These are phyloP conservation scores for Dichotomocladium elegans DNA, from an alignment of 371 early-diverging fungal genomes.

Conservation along the genomic window DNA sequence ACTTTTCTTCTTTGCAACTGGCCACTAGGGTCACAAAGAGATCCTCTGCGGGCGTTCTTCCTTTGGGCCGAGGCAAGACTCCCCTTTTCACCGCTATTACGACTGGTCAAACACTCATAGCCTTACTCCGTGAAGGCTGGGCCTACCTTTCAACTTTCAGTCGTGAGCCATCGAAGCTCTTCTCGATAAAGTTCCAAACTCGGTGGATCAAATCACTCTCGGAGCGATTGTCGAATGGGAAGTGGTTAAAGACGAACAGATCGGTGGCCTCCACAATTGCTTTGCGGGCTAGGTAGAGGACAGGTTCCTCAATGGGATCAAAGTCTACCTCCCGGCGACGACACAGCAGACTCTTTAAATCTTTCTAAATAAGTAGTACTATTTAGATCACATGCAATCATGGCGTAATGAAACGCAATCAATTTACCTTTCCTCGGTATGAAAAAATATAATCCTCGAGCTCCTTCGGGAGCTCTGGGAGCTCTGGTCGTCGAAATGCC, in stretches of 20 bases:
- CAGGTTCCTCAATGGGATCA: neutral
- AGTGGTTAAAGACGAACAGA: neutral
- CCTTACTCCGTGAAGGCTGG: neutral
- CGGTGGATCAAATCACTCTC: neutral
- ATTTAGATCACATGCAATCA: neutral
- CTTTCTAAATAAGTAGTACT: neutral
- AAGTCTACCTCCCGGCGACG: neutral
- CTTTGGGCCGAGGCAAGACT: too few relatives aligned
- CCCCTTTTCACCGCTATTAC: too few relatives aligned
- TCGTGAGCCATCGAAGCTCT: constrained; percentile 1
- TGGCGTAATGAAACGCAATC: neutral
- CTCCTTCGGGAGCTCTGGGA: neutral
- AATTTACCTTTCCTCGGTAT: neutral
- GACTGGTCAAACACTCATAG: too few relatives aligned
- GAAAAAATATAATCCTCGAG: neutral
- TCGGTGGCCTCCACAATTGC: neutral
- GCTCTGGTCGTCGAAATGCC: neutral
- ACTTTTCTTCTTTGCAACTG: too few relatives aligned
- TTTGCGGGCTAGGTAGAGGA: neutral
- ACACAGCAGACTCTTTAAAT: neutral
- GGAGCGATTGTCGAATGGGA: neutral
- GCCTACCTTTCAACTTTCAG: neutral
- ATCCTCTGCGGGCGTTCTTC: too few relatives aligned
- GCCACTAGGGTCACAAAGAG: too few relatives aligned
- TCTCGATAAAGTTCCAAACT: neutral